Base-by-base conservation (phyloP, 1,284 basidiomycete genomes). In the Wallemia hederae region DNA sequence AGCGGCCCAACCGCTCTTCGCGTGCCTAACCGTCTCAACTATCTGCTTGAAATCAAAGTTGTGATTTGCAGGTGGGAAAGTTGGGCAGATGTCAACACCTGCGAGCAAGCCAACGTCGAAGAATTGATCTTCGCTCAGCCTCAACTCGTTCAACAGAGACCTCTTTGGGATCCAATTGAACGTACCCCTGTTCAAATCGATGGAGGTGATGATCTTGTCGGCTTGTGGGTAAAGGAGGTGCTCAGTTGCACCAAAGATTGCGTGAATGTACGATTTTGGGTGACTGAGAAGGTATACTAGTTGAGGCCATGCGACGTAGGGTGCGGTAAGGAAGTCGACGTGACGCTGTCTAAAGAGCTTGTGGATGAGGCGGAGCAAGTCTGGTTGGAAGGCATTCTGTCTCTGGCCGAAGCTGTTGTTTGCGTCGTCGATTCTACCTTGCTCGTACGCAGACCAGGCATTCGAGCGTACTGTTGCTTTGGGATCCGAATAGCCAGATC, bases 271-370 rank as follows among this genome's bases (percentile, higher is more conserved):
- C 2, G 82, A 78, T 70, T 94, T 94, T 25, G 80, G 76, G 72
- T 98, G 92, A 62, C 87, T 82, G 70, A 91, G 83, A 55, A 98
- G 80, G 72, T 96, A 96, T 64, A 92, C 85, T 67, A 94, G 76
- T 85, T 92, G 92, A 55, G 90, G 86, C 78, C 85, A 86, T 55
- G 89, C 82, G 59, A 89, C 76, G 71, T 98, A 98, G 9, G 92
- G 92, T 34, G 94, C 91, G 63, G 97, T 81, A 58, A 98, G 77
- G 69, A 91, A 97, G 73, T 98, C 92, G 64, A 96, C 89, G 67
- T 89, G 87, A 55, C 92, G 77, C 72, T 96, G 87, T 69, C 89
- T 81, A 72, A 98, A 94, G 63, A 92, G 84, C 62, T 91, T 78
- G 65, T 96, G 75, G 19, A 97, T 82, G 73, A 85, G 80, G 66